These are phyloP conservation scores for Platanus orientalis DNA, from an alignment of 164 flowering plant genomes.

Conservation along the genomic window DNA sequence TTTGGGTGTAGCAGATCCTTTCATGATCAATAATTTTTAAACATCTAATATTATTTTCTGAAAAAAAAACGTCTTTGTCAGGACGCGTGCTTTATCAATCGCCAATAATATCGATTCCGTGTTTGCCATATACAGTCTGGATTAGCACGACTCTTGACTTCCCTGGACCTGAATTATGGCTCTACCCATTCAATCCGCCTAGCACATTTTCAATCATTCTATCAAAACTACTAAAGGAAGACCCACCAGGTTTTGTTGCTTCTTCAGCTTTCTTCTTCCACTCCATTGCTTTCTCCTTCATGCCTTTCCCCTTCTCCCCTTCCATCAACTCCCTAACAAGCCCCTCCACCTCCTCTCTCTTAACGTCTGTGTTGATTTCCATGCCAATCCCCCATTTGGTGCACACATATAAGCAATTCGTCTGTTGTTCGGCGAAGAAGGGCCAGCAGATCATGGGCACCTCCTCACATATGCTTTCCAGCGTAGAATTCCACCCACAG, in stretches of 20 bases:
- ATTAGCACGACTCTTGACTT: too few relatives aligned
- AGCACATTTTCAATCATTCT: too few relatives aligned
- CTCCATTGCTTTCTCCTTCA: conserved; percentile 15
- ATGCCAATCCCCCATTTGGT: conserved; percentile 12
- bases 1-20: too few relatives aligned
- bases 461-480: background rate
- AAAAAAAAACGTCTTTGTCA: too few relatives aligned
- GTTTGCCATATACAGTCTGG: too few relatives aligned
- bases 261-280: conserved; percentile 22
- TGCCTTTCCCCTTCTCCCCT: background rate
- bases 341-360: conserved; percentile 2
- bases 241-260: background rate
- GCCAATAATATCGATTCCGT: too few relatives aligned
- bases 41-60: too few relatives aligned
- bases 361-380: conserved; percentile 3
- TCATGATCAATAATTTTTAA: too few relatives aligned
- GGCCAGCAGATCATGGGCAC: conserved; percentile 12
- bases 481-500: background rate
- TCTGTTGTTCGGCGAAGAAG: conserved; percentile 5
- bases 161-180: too few relatives aligned
- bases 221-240: background rate
- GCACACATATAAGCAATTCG: conserved; percentile 6
- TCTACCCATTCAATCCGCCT: too few relatives aligned
- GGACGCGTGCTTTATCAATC: too few relatives aligned
- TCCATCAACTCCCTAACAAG: conserved; percentile 15